Base-by-base conservation (phyloP, 2,329 filamentous ascomycete genomes). In the Ceratocystis cubensis region DNA sequence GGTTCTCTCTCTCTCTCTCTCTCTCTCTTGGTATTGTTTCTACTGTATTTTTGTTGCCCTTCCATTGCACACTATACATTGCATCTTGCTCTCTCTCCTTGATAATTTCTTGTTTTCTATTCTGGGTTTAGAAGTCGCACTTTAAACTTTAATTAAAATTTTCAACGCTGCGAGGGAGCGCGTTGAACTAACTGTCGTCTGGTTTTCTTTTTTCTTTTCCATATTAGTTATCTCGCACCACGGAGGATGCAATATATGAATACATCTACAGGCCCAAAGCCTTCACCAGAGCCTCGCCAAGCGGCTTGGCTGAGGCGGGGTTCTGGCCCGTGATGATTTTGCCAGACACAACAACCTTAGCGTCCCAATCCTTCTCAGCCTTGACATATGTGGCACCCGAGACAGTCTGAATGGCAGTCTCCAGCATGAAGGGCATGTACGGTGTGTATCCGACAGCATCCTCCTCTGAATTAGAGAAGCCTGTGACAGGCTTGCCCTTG, bases 391-490 rank as follows among this genome's bases (percentile, higher is more conserved):
- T 77, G 22, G 78, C 86, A 5, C 82, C 82, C 15, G 74, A 78
- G 13, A 77, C 76, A 71, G 78, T 75, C 69, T 75, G 71, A 65
- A 87, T 75, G 70, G 78, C 76, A 45, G 80, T 78, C 76, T 88
- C 84, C 1, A 86, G 78, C 71, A 80, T 71, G 69, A 84, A 84
- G 1, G 85, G 84, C 78, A 86, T 79, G 10, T 77, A 82, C 1
- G 78, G 80, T 25, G 74, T 79, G 15, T 78, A 76, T 71, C 79
- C 72, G 5, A 76, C 73, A 65, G 84, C 72, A 0, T 76, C 74
- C 73, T 81, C 78, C 69, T 82, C 80, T 73, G 84, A 83, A 56
- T 88, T 81, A 73, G 80, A 73, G 74, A 88, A 88, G 8, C 82
- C 85, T 0, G 84, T 87, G 28, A 84, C 82, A 59, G 79, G 75